Conservation (phyloP, 1,284 basidiomycete genomes). For the Ganoderma boninense region DNA sequence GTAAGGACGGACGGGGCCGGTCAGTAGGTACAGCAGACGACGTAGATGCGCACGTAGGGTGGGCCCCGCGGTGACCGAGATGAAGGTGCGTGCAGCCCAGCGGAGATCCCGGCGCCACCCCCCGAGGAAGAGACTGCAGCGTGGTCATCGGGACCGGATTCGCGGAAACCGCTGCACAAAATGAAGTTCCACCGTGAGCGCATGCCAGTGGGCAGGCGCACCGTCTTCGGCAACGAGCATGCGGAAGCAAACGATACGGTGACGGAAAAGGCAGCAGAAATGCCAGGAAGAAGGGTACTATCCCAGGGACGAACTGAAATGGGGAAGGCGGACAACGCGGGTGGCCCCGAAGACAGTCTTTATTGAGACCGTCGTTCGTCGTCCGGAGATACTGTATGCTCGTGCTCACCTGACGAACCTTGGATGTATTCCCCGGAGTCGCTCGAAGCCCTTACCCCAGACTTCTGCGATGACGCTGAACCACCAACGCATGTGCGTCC, state of each 20-base stretch:
- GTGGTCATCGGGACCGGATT: not conserved
- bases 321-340: not conserved
- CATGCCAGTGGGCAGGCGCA: not conserved
- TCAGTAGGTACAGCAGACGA: not conserved
- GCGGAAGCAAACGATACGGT: not conserved
- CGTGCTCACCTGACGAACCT: not conserved
- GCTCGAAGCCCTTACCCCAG: not conserved
- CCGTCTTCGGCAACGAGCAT: not conserved
- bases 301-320: not conserved
- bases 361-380: not conserved
- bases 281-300: not conserved
- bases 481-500: not conserved
- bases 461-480: not conserved
- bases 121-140: not conserved
- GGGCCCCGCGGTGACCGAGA: not conserved
- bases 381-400: too few species aligned
- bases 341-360: not conserved
- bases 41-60: not conserved
- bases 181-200: not conserved
- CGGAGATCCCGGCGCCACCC: not conserved
- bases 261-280: not conserved
- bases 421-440: not conserved
- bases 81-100: not conserved
- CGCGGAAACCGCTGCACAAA: not conserved
- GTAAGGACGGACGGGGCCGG: not conserved